Base-by-base conservation (phyloP, 768 basidiomycete species). In the Hortiboletus campestris region DNA sequence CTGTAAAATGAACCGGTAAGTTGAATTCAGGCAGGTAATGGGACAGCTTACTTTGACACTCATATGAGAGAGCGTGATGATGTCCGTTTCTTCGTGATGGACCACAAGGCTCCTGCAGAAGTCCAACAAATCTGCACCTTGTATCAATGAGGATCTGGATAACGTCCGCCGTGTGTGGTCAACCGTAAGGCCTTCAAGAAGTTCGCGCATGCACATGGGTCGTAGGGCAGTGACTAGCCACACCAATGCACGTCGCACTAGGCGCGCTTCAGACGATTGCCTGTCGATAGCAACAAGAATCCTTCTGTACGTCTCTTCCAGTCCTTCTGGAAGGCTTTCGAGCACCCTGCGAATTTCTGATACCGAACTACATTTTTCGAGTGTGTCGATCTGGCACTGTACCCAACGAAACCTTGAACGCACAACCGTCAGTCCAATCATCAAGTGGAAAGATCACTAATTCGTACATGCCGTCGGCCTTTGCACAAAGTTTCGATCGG, bases 391-490 rank as follows among this genome's bases (percentile, higher is more conserved):
- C 38, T 39, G n/a, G 38, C n/a, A 39, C 9, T 39, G 38, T 39
- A 39, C 38, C 38, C 16, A n/a, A 39, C n/a, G 38, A 39, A 39
- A 39, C 38, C 38, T n/a, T 4, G 8, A 39, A 39, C 8, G n/a
- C 38, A n/a, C 16, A 39, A 39, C 38, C 38, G 16, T 39, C n/a
- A n/a, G 38, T n/a, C 38, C n/a, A 17, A n/a, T 39, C 17, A n/a
- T 5, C n/a, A 8, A n/a, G n/a, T 17, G n/a, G n/a, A n/a, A 10
- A 11, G 41, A 32, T 31, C 22, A 19, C 17, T 5, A 39, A 11
- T 2, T 19, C 63, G 32, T 22, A 64, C 63, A 64, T 65, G 13
- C 63, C 63, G 16, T 64, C 60, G 13, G 63, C 54, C 28, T 34
- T 55, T 1, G 22, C n/a, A 31, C 51, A 50, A 3, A 64, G 35